phyloP scores from a whole-genome alignment of 805 yeast genomes.

The Candida gorgasii region DNA sequence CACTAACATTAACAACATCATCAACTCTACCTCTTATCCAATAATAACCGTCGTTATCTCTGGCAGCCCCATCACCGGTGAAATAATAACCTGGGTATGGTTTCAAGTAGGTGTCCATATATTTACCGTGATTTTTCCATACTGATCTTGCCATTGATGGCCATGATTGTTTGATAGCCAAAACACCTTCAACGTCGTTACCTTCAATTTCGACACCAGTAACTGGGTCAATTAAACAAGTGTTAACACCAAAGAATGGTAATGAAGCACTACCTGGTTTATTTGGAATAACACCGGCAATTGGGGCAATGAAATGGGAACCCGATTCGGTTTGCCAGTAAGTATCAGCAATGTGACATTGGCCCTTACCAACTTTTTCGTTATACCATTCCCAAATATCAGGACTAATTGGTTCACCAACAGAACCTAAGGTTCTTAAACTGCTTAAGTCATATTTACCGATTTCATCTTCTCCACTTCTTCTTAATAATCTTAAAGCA shows the following conservation, averaged over 20 bases:
- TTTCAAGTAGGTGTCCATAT: constrained; percentile 75
- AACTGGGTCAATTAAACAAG: constrained; percentile 72
- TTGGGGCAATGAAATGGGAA: constrained; percentile 73
- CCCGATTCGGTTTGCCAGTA: constrained; percentile 92
- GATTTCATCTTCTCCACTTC: constrained; percentile 68
- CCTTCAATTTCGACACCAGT: constrained; percentile 68
- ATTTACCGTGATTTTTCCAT: constrained; percentile 74
- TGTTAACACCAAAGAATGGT: constrained; percentile 81
- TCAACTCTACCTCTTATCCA: constrained; percentile 89
- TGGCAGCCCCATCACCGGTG: constrained; percentile 89
- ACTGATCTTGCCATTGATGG: constrained; percentile 85
- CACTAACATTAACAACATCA: constrained; percentile 85
- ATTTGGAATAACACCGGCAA: constrained; percentile 74
- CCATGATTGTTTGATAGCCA: constrained; percentile 73
- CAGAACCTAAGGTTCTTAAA: constrained; percentile 74
- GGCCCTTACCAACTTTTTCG: constrained; percentile 66
- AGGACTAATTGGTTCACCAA: constrained; percentile 84
- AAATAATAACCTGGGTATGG: constrained; percentile 83
- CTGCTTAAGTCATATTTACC: constrained; percentile 62
- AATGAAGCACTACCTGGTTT: constrained; percentile 85
- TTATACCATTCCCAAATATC: constrained; percentile 89
- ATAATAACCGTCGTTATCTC: constrained; percentile 80
- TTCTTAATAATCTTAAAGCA: constrained; percentile 71
- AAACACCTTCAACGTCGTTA: constrained; percentile 77
- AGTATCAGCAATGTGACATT: constrained; percentile 76